Evolutionary conservation across 1,139 yeast species (phyloP).

Genomic region (Debaryomyces subglobosus): DNA sequence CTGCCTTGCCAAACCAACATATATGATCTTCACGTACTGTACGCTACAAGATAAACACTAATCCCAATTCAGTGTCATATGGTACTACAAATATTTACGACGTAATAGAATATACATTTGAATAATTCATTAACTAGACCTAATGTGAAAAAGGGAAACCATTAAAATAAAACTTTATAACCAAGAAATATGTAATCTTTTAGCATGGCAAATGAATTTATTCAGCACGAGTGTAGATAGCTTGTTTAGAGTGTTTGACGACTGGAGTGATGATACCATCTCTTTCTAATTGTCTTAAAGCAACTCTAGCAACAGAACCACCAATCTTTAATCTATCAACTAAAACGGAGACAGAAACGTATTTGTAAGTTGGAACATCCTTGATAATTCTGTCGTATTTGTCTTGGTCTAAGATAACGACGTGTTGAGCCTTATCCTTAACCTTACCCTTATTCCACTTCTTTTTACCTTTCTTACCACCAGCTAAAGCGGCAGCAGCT

Average conservation of each 20-base stretch:
- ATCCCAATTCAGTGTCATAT: neutral
- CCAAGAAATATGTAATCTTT: conserved; percentile 10
- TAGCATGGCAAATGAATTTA: conserved; percentile 19
- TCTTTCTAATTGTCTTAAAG: conserved; percentile 92
- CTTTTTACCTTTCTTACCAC: conserved; percentile 99
- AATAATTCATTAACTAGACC: conserved; percentile 12
- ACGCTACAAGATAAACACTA: neutral
- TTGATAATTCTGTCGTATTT: conserved; percentile 98
- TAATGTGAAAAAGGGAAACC: conserved; percentile 7
- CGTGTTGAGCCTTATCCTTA: conserved; percentile 99
- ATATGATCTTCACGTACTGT: neutral
- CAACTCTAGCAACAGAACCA: conserved; percentile 99
- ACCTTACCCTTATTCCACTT: conserved; percentile 99
- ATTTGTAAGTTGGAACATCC: conserved; percentile 99
- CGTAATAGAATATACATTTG: conserved; percentile 11
- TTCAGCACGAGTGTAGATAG: conserved; percentile 86
- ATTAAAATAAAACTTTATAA: conserved; percentile 9
- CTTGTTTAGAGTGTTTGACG: conserved; percentile 95
- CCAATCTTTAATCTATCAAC: conserved; percentile 99
- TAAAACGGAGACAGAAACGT: conserved; percentile 94
- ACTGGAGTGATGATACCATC: conserved; percentile 96
- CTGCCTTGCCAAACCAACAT: neutral
- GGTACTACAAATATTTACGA: conserved; percentile 6
- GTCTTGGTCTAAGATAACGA: conserved; percentile 96
- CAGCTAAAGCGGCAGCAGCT: conserved; percentile 99